A percentile compares a stretch with the other conserved stretches of the same genome.
These are phyloP conservation scores for Hypoxylon sp. DNA, from an alignment of 2,329 filamentous ascomycete species.

Conservation along the genomic window DNA sequence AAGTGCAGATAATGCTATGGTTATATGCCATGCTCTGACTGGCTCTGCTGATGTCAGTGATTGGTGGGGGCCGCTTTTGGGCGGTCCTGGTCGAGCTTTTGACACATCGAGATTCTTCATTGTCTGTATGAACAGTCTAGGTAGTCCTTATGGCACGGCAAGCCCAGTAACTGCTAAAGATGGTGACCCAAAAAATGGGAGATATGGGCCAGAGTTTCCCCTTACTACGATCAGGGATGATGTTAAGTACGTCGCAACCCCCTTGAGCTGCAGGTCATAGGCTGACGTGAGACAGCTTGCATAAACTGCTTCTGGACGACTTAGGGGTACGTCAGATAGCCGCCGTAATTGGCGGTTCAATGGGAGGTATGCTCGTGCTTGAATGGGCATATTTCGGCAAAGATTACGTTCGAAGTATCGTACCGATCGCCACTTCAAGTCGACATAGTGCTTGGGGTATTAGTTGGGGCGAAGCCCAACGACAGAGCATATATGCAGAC, in stretches of 20 bases:
- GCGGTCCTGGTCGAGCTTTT: slow-evolving; percentile 82
- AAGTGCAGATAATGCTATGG: slow-evolving; percentile 76
- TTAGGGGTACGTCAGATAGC: slow-evolving; percentile 84
- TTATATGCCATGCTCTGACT: slow-evolving; percentile 87
- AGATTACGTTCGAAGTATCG: slow-evolving; percentile 83
- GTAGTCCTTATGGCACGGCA: slow-evolving; percentile 88
- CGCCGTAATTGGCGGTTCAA: slow-evolving; percentile 84
- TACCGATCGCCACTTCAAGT: slow-evolving; percentile 88
- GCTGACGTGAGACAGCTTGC: slow-evolving; percentile 68
- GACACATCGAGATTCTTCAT: slow-evolving; percentile 88
- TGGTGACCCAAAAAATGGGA: slow-evolving; percentile 78
- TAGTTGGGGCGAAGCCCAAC: slow-evolving; percentile 89
- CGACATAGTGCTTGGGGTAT: slow-evolving; percentile 91
- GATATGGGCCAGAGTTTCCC: slow-evolving; percentile 96
- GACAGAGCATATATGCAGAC: slow-evolving; percentile 96
- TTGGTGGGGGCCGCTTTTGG: slow-evolving; percentile 89
- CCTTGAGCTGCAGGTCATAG: slow-evolving; percentile 16
- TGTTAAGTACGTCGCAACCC: slow-evolving; percentile 77
- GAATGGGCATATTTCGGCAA: slow-evolving; percentile 94
- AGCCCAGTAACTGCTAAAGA: slow-evolving; percentile 91
- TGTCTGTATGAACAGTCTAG: slow-evolving; percentile 87
- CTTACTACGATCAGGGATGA: slow-evolving; percentile 96
- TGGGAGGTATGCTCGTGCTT: slow-evolving; percentile 91
- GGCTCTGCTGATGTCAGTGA: slow-evolving; percentile 88
- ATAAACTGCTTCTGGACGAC: slow-evolving; percentile 84